Percentiles rank a stretch among this genome's conserved stretches.
Evolutionary conservation across 1,284 basidiomycete species (phyloP).

Genomic region (Schizopora paradoxa): DNA sequence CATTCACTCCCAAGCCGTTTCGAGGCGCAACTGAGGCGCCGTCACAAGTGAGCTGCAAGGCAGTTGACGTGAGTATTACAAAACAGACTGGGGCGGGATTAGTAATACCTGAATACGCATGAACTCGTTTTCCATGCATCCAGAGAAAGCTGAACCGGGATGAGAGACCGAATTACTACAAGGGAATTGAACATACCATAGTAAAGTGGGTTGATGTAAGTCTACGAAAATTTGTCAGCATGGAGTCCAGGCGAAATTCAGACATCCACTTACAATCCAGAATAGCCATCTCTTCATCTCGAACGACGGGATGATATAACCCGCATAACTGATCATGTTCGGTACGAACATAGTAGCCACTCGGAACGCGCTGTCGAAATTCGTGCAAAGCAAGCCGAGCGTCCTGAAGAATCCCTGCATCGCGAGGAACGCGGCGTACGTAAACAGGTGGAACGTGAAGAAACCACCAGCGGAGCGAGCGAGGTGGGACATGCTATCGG

Average conservation of each 20-base stretch:
- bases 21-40: slow-evolving; percentile 66
- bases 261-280: slow-evolving; percentile 59
- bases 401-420: slow-evolving; percentile 77
- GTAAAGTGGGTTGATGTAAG: slow-evolving; percentile 70
- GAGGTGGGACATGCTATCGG: slow-evolving; percentile 48
- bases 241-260: background rate
- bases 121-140: slow-evolving; percentile 81
- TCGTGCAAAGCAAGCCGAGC: slow-evolving; percentile 58
- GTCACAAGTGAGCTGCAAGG: slow-evolving; percentile 57
- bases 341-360: slow-evolving; percentile 57
- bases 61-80: slow-evolving; percentile 15
- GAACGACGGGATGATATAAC: slow-evolving; percentile 69
- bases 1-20: slow-evolving; percentile 54
- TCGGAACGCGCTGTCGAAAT: slow-evolving; percentile 62
- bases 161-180: background rate
- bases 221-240: slow-evolving; percentile 33
- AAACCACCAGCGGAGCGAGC: slow-evolving; percentile 58
- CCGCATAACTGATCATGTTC: slow-evolving; percentile 61
- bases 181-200: slow-evolving; percentile 47
- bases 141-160: slow-evolving; percentile 54
- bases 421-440: slow-evolving; percentile 51
- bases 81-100: background rate
- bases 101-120: slow-evolving; percentile 53
- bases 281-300: slow-evolving; percentile 86
- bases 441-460: slow-evolving; percentile 68